These are phyloP conservation scores for Naganishia sp. DNA, from an alignment of 1,284 basidiomycete species.

Conservation along the genomic window DNA sequence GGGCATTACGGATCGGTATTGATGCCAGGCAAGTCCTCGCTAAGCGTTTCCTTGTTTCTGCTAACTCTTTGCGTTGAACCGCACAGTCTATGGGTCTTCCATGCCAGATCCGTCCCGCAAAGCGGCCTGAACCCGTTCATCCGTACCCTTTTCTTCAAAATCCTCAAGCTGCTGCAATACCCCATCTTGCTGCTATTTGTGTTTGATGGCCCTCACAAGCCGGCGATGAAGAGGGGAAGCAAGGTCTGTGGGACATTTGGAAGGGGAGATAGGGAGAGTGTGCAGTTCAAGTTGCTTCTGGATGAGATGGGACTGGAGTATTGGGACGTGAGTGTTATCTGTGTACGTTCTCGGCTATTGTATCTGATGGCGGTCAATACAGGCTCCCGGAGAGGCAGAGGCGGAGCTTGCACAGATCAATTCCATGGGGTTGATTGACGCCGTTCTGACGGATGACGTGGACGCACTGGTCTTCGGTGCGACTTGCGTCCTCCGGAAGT, in stretches of 20 bases:
- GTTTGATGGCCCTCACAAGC: conserved; percentile 86
- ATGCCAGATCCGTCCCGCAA: conserved; percentile 50
- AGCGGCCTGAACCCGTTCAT: conserved; percentile 58
- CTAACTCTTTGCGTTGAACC: conserved; percentile 19
- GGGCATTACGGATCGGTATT: conserved; percentile 54
- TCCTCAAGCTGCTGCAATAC: conserved; percentile 67
- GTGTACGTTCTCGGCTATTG: neutral
- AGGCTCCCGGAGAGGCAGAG: conserved; percentile 94
- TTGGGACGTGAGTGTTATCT: conserved; percentile 62
- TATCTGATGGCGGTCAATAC: conserved; percentile 1
- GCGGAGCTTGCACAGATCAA: conserved; percentile 91
- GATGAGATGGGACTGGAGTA: conserved; percentile 87
- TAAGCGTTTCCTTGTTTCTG: neutral
- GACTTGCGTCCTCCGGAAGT: conserved; percentile 75
- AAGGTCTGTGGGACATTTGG: conserved; percentile 54
- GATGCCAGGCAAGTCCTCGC: conserved; percentile 50
- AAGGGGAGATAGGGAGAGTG: conserved; percentile 64
- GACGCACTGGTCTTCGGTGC: conserved; percentile 92
- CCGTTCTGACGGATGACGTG: conserved; percentile 87
- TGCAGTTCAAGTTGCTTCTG: conserved; percentile 75
- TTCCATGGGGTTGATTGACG: conserved; percentile 77
- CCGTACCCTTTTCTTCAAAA: conserved; percentile 59
- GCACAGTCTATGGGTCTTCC: conserved; percentile 57
- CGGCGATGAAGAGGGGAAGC: conserved; percentile 74
- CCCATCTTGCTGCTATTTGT: conserved; percentile 88